A percentile compares a stretch with the other conserved stretches of the same genome.
Conservation (phyloP, 148 eudicot species). For the Chenopodium suecicum region DNA sequence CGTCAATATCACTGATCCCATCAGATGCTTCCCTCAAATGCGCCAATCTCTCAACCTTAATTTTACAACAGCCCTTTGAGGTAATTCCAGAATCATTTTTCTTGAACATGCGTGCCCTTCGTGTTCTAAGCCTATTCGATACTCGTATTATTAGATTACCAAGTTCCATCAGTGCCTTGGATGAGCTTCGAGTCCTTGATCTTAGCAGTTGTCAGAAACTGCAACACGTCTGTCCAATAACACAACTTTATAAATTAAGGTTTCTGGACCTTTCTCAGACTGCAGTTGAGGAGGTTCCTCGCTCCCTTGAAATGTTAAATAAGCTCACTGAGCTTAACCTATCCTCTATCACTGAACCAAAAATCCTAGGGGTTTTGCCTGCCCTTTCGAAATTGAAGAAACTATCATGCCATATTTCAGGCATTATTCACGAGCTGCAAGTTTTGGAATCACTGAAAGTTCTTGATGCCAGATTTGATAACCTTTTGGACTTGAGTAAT, state of each 20-base stretch:
- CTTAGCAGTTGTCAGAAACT: constrained; percentile 15
- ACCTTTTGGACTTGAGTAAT: constrained; percentile 2
- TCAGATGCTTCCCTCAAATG: constrained; percentile 6
- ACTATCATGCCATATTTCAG: constrained; percentile 10
- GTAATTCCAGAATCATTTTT: constrained; percentile 24
- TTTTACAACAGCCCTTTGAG: constrained; percentile 12
- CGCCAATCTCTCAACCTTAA: constrained; percentile 17
- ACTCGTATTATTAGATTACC: constrained; percentile 15
- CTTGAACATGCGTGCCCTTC: constrained; percentile 14
- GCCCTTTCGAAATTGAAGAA: constrained; percentile 2
- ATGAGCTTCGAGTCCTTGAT: constrained; percentile 22
- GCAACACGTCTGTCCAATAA: neutral
- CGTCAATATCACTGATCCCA: neutral
- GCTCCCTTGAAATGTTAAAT: constrained; percentile 4
- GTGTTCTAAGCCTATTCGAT: constrained; percentile 18
- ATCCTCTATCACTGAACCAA: neutral
- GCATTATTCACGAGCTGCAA: constrained; percentile 10
- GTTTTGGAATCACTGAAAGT: constrained; percentile 10
- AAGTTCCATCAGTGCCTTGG: constrained; percentile 14
- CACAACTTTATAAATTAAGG: constrained; percentile 13
- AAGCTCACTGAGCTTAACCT: constrained; percentile 22
- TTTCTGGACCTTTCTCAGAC: constrained; percentile 23
- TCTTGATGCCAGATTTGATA: constrained; percentile 16
- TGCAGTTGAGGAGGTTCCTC: constrained; percentile 16
- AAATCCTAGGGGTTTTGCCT: neutral